Base-by-base conservation (phyloP, 1,284 basidiomycete genomes). In the Anthracocystis setariae region DNA sequence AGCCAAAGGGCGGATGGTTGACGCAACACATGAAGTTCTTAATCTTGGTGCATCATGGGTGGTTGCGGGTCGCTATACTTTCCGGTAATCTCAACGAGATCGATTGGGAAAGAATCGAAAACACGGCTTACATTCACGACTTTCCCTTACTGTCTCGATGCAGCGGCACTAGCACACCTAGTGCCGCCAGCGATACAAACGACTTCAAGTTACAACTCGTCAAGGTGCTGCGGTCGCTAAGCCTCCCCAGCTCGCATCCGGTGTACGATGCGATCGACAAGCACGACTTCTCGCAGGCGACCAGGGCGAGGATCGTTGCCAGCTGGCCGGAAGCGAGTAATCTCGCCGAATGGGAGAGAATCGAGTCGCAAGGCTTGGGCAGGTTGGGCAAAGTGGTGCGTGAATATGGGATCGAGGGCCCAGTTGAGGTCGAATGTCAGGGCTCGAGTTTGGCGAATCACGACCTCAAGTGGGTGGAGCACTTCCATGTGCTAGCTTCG, bases 51-150 rank as follows among this genome's bases (percentile, higher is more conserved):
- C 77, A 76, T 52, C 23, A 50, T 4, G 63, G 54, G 17, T 76
- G 68, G 12, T 23, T 78, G 8, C 60, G 78, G 1, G 57, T 82
- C 13, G 60, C 69, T 18, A 74, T 82, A 8, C 53, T 78, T 1
- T 70, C 64, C 4, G 81, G 77, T 3, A 82, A 82, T 43, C 46
- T 82, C 25, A 70, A 78, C 23, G 68, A 49, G 3, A 60, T 75
- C 25, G 81, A 82, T 59, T 82, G 81, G 81, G 63, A 74, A 25
- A 46, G 66, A 8, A 77, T 78, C 40, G 81, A 82, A 44, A 82
- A 82, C 49, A 73, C 74, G 29, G 60, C 64, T 0, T 82, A 59
- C 54, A 51, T 82, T 2, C 80, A 82, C 27, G 80, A 82, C 35
- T 81, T 82, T 42, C 78, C 75, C 12, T 49, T 63, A 4, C 32